Percentiles rank a stretch among this genome's conserved stretches.
Conservation (phyloP, 257 asterid species). For the Solanum clarkiae region DNA sequence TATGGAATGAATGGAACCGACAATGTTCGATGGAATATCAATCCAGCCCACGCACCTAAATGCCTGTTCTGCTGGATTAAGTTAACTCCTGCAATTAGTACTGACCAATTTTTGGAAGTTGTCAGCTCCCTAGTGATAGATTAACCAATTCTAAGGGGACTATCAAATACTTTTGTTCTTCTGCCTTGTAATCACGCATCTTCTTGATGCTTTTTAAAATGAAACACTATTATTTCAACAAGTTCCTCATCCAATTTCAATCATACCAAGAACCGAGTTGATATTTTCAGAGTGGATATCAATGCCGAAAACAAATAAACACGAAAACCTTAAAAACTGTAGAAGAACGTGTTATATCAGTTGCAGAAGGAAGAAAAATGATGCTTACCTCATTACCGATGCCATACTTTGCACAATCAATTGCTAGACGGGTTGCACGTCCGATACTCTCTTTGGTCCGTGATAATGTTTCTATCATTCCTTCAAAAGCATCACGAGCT, state of each 20-base stretch:
- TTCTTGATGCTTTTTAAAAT: background rate
- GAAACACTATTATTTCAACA: background rate
- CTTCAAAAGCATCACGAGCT: slow-evolving; percentile 98
- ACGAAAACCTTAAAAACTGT: background rate
- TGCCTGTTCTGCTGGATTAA: background rate
- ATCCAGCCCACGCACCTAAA: background rate
- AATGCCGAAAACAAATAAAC: background rate
- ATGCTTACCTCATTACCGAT: slow-evolving; percentile 78
- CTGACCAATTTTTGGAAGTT: background rate
- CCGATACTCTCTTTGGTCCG: slow-evolving; percentile 99
- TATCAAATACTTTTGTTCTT: background rate
- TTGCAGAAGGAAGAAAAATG: background rate
- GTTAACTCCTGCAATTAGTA: background rate
- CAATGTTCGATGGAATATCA: background rate
- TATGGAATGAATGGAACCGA: background rate
- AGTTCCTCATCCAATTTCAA: background rate
- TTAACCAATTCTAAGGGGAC: background rate
- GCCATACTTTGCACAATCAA: slow-evolving; percentile 97
- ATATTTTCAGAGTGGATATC: background rate
- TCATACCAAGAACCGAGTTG: background rate
- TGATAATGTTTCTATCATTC: slow-evolving; percentile 96
- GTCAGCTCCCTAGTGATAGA: background rate
- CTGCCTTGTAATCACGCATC: background rate
- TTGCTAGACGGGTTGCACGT: slow-evolving; percentile 97
- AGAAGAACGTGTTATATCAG: background rate